Percentiles rank a stretch among this genome's conserved stretches.
phyloP scores from a whole-genome alignment of 345 rosid species.

The Hibiscus mutabilis region DNA sequence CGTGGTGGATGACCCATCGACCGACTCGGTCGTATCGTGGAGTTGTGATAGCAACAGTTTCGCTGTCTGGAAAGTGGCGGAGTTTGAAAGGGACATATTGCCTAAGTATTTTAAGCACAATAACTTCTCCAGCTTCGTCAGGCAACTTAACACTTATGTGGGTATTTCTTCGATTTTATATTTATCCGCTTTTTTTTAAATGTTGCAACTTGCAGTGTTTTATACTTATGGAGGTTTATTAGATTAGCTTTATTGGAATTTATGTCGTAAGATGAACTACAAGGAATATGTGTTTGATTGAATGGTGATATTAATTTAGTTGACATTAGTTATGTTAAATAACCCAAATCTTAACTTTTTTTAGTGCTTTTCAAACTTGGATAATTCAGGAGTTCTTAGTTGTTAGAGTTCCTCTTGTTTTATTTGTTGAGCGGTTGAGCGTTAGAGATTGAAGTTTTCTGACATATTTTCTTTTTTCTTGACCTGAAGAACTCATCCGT shows the following conservation, averaged over 20 bases:
- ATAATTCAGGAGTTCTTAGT: background rate
- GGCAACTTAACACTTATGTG: slow-evolving; percentile 59
- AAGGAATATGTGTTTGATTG: background rate
- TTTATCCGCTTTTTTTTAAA: background rate
- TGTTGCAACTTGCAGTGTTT: background rate
- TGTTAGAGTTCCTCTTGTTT: too few relatives aligned
- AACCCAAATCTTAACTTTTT: background rate
- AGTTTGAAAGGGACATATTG: slow-evolving; percentile 38
- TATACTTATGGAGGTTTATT: background rate
- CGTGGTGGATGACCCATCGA: slow-evolving; percentile 42
- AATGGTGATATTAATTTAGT: background rate
- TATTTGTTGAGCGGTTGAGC: too few relatives aligned
- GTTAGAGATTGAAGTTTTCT: background rate
- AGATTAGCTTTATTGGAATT: too few relatives aligned
- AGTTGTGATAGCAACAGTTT: slow-evolving; percentile 46
- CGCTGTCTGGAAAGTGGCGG: slow-evolving; percentile 44
- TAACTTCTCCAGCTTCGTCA: slow-evolving; percentile 59
- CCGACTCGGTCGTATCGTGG: slow-evolving; percentile 43
- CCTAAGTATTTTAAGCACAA: slow-evolving; percentile 59
- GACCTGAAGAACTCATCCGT: slow-evolving; percentile 4
- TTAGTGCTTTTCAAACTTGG: background rate
- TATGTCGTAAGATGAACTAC: background rate
- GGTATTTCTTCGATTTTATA: slow-evolving; percentile 8
- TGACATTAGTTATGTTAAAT: background rate
- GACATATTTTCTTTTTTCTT: background rate